These are phyloP conservation scores for Clathrus columnatus DNA, from an alignment of 768 basidiomycete species.

Conservation along the genomic window DNA sequence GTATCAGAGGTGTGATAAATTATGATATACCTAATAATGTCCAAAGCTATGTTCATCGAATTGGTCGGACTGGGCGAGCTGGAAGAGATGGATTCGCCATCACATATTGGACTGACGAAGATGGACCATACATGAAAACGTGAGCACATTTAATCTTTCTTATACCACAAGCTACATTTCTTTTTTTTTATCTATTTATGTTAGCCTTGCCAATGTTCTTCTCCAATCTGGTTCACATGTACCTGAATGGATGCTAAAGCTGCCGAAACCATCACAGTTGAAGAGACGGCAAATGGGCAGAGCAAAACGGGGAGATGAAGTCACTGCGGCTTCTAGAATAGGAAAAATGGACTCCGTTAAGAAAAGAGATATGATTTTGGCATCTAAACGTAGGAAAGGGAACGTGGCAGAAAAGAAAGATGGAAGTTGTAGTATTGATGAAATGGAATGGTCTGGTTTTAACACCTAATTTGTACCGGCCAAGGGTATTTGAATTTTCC, in stretches of 20 bases:
- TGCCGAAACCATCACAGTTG: conserved; percentile 90
- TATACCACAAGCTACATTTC: conserved; percentile 6
- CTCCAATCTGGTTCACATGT: conserved; percentile 85
- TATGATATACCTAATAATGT: conserved; percentile 95
- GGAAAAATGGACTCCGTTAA: conserved; percentile 65
- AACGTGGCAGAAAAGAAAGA: conserved; percentile 22
- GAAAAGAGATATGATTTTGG: conserved; percentile 72
- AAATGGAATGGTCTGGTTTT: background rate
- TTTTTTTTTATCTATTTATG: conserved; percentile 1
- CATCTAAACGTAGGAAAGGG: conserved; percentile 57
- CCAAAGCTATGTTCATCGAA: conserved; percentile 93
- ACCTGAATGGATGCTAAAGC: conserved; percentile 89
- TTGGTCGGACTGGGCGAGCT: conserved; percentile 92
- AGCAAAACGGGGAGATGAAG: conserved; percentile 65
- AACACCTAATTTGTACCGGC: background rate
- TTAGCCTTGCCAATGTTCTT: conserved; percentile 91
- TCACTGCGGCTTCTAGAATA: conserved; percentile 61
- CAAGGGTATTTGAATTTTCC: no score
- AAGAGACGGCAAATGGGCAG: conserved; percentile 81
- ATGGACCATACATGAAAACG: conserved; percentile 88
- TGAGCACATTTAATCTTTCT: conserved; percentile 26
- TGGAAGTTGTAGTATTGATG: background rate
- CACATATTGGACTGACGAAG: conserved; percentile 93
- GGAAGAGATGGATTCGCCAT: conserved; percentile 88
- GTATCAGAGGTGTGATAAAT: conserved; percentile 89